A percentile compares a stretch with the other conserved stretches of the same genome.
Conservation (phyloP, 495 filamentous ascomycete species). For the Lasiosphaeris hirsuta region DNA sequence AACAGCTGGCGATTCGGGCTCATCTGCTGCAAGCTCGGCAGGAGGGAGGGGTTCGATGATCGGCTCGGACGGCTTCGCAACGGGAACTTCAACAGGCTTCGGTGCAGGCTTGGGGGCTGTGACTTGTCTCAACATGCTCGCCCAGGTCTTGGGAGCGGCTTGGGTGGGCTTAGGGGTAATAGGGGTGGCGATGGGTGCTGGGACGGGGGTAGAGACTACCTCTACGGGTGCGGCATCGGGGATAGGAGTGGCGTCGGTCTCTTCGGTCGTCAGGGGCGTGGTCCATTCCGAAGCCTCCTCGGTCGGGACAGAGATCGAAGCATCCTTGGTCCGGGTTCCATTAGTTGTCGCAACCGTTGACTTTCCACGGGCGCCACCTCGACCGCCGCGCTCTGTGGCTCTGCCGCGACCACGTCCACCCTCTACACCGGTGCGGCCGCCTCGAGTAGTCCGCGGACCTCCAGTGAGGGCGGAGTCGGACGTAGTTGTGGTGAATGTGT, state of each 20-base stretch:
- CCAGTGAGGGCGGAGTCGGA: slow-evolving; percentile 44
- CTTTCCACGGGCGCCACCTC: slow-evolving; percentile 56
- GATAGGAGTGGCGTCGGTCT: slow-evolving; percentile 21
- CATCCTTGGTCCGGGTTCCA: slow-evolving; percentile 48
- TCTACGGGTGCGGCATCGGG: slow-evolving; percentile 18
- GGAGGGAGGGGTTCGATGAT: slow-evolving; percentile 38
- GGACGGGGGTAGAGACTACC: slow-evolving; percentile 19
- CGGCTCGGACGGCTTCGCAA: slow-evolving; percentile 38
- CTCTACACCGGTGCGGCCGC: slow-evolving; percentile 62
- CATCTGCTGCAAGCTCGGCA: slow-evolving; percentile 27
- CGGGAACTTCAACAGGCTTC: slow-evolving; percentile 44
- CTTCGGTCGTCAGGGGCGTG: slow-evolving; percentile 35
- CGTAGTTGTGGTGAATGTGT: slow-evolving; percentile 49
- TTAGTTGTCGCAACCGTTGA: slow-evolving; percentile 52
- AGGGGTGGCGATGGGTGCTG: slow-evolving; percentile 23
- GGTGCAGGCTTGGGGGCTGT: slow-evolving; percentile 41
- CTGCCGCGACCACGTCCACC: slow-evolving; percentile 66
- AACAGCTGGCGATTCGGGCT: slow-evolving; percentile 33
- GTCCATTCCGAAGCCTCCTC: slow-evolving; percentile 43
- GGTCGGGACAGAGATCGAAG: slow-evolving; percentile 46
- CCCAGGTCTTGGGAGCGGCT: slow-evolving; percentile 51
- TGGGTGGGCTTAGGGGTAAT: slow-evolving; percentile 30
- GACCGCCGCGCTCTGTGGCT: slow-evolving; percentile 66
- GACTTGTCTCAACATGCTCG: slow-evolving; percentile 52
- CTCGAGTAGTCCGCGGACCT: slow-evolving; percentile 48